These are phyloP conservation scores for Aspergillus sp. DNA, from an alignment of 2,329 filamentous ascomycete species.

Conservation along the genomic window DNA sequence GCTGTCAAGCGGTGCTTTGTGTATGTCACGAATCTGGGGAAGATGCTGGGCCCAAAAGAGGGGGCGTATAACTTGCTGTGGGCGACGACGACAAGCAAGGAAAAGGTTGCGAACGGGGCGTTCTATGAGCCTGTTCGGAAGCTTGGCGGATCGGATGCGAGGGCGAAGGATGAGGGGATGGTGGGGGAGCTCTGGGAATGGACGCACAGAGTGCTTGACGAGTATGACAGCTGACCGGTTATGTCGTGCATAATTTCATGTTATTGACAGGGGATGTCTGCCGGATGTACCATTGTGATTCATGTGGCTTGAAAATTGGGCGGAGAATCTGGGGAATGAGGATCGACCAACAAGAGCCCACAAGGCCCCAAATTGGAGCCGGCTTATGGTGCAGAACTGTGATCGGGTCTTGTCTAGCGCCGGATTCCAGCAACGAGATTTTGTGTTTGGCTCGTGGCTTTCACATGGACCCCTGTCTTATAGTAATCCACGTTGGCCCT, in stretches of 20 bases:
- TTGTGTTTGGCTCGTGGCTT: not conserved
- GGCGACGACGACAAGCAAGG: conserved; percentile 42
- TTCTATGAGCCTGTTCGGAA: conserved; percentile 20
- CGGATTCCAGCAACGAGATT: not conserved
- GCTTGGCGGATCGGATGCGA: conserved; percentile 8
- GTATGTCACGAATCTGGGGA: conserved; percentile 16
- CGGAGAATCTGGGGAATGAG: conserved; percentile 6
- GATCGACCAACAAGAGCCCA: conserved; percentile 2
- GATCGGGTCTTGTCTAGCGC: not conserved
- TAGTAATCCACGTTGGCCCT: not conserved
- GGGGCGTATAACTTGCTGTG: conserved; percentile 50
- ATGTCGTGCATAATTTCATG: not conserved
- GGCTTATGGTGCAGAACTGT: not conserved
- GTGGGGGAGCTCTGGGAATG: conserved; percentile 23
- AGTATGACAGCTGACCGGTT: conserved; percentile 6
- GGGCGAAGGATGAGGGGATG: conserved; percentile 14
- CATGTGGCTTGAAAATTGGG: conserved; percentile 1
- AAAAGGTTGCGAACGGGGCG: conserved; percentile 13
- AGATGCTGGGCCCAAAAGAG: conserved; percentile 34
- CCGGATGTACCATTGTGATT: not conserved
- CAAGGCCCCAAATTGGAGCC: not conserved
- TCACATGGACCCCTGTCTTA: conserved; percentile 5
- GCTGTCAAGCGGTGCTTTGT: conserved; percentile 18
- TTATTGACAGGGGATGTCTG: not conserved
- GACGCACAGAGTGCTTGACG: conserved; percentile 19